These are phyloP conservation scores for Zelopaecilomyces penicillatus DNA, from an alignment of 2,329 filamentous ascomycete genomes.

Conservation along the genomic window DNA sequence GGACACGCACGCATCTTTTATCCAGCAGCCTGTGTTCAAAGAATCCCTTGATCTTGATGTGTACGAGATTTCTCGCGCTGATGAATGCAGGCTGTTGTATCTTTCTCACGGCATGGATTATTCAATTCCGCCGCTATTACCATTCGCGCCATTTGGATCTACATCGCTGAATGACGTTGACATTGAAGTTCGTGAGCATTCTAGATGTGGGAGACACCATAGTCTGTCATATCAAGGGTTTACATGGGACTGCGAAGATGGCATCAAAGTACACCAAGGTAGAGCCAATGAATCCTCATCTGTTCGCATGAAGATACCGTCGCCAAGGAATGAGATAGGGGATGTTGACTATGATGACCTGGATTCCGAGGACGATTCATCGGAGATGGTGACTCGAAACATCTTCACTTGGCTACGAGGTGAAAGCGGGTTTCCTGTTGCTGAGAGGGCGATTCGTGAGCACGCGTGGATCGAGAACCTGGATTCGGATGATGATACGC, in stretches of 20 bases:
- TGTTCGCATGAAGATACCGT: background rate
- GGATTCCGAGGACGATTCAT: conserved; percentile 9
- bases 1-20: conserved; percentile 9
- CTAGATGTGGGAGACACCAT: conserved; percentile 4
- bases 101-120: conserved; percentile 10
- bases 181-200: conserved; percentile 13
- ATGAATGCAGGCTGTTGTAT: conserved; percentile 13
- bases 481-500: background rate
- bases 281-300: background rate
- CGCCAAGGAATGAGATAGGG: background rate
- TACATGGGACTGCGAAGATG: conserved; percentile 6
- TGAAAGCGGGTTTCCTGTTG: conserved; percentile 6
- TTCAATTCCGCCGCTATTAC: conserved; percentile 10
- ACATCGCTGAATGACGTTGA: conserved; percentile 10
- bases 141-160: conserved; percentile 12
- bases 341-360: conserved; percentile 5
- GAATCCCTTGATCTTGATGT: background rate
- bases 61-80: conserved; percentile 10
- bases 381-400: conserved; percentile 1
- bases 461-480: conserved; percentile 1
- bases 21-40: conserved; percentile 7
- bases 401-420: conserved; percentile 9
- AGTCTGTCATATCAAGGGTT: conserved; percentile 3
- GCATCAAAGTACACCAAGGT: conserved; percentile 1
- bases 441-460: conserved; percentile 6